Conservation (phyloP, 495 filamentous ascomycete species). For the Penicillium antarcticum region DNA sequence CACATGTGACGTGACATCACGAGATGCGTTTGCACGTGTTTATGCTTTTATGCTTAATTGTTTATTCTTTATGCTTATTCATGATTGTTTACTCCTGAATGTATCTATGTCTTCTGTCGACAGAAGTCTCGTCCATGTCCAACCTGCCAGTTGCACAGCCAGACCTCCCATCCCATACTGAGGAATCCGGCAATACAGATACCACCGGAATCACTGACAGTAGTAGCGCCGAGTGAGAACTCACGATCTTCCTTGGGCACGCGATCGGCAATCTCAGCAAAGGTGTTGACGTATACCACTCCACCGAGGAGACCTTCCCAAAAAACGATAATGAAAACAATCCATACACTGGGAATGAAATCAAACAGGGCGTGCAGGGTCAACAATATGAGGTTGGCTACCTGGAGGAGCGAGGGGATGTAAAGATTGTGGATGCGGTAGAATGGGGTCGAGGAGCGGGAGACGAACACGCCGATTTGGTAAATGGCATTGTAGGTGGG, state of each 20-base stretch:
- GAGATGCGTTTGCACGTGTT: not conserved
- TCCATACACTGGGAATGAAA: constrained; percentile 78
- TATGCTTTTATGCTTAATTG: too few relatives aligned
- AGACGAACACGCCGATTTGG: constrained; percentile 90
- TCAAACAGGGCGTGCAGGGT: constrained; percentile 70
- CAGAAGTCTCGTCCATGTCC: constrained; percentile 76
- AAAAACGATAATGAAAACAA: constrained; percentile 81
- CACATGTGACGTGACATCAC: constrained; percentile 26
- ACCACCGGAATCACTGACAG: constrained; percentile 86
- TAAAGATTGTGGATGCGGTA: constrained; percentile 79
- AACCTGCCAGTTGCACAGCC: constrained; percentile 80
- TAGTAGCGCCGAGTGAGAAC: constrained; percentile 85
- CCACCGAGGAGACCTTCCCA: constrained; percentile 95
- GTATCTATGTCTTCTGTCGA: constrained; percentile 22
- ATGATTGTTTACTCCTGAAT: too few relatives aligned
- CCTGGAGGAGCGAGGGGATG: constrained; percentile 77
- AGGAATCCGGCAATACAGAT: constrained; percentile 88
- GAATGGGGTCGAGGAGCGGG: constrained; percentile 85
- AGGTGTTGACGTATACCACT: constrained; percentile 90
- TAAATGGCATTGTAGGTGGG: constrained; percentile 92
- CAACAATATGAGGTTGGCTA: constrained; percentile 71
- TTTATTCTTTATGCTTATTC: too few relatives aligned
- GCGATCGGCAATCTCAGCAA: constrained; percentile 83
- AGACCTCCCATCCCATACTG: constrained; percentile 78
- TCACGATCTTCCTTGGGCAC: constrained; percentile 75